phyloP scores from a whole-genome alignment of 768 basidiomycete genomes.

The Coprinellus micaceus region DNA sequence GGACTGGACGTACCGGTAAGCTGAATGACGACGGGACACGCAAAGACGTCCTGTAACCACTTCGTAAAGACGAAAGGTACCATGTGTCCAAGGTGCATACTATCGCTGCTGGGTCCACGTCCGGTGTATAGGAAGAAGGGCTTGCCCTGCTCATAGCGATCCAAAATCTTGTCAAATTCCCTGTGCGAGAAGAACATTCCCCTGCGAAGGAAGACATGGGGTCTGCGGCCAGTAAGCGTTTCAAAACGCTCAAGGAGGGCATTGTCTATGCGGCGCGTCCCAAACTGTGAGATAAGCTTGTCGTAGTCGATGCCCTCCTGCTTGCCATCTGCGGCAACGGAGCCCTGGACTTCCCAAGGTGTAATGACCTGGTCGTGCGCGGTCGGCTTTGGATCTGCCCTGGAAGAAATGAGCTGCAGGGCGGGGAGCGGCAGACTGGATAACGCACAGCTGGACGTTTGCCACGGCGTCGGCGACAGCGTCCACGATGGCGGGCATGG shows the following conservation, averaged over 20 bases:
- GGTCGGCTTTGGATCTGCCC: conserved; percentile 3
- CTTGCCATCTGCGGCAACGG: conserved; percentile 81
- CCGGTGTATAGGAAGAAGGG: conserved; percentile 99
- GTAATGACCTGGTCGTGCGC: conserved; percentile 76
- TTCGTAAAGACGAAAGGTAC: conserved; percentile 97
- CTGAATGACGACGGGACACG: not conserved
- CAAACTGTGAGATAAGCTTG: conserved; percentile 91
- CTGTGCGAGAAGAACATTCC: conserved; percentile 99
- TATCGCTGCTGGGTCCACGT: conserved; percentile 92
- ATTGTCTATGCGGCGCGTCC: conserved; percentile 76
- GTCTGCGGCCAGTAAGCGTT: conserved; percentile 79
- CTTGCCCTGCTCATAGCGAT: conserved; percentile 94
- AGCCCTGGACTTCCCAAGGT: conserved; percentile 97
- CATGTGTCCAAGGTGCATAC: conserved; percentile 97
- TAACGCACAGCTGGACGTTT: conserved; percentile 1
- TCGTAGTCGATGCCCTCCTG: conserved; percentile 95
- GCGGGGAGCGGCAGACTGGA: not conserved
- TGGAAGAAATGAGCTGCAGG: conserved; percentile 3
- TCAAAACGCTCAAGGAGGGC: conserved; percentile 87
- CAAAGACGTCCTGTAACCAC: conserved; percentile 40
- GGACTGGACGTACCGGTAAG: conserved; percentile 55
- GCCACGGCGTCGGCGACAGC: not conserved
- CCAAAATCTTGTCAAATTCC: conserved; percentile 89
- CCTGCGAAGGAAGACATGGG: conserved; percentile 84
- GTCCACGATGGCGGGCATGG: not conserved